Evolutionary conservation across 257 asterid species (phyloP).

Genomic region (Penstemon barbatus): DNA sequence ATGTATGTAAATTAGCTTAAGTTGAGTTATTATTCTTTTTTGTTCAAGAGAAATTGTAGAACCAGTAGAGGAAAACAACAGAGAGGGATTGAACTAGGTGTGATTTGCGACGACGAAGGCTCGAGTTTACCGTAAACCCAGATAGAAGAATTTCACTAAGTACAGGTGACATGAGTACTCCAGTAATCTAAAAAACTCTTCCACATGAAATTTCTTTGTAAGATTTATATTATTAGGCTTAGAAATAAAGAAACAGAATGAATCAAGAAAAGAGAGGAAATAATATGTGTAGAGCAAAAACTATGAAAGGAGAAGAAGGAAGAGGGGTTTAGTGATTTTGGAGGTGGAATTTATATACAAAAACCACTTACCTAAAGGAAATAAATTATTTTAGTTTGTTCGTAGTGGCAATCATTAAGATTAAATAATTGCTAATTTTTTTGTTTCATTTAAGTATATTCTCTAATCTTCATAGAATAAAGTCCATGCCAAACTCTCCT

Average conservation of each 20-base stretch:
- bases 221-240: neutral
- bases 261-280: neutral
- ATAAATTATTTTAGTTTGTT: conserved; percentile 19
- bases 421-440: conserved; percentile 23
- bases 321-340: conserved; percentile 33
- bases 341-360: conserved; percentile 39
- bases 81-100: conserved; percentile 57
- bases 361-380: conserved; percentile 19
- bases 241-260: neutral
- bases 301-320: conserved; percentile 3
- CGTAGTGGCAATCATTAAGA: conserved; percentile 34
- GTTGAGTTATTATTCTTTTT: neutral
- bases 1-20: neutral
- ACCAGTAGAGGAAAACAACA: conserved; percentile 58
- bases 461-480: neutral
- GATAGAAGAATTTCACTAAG: conserved; percentile 46
- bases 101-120: conserved; percentile 38
- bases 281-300: neutral
- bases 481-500: neutral
- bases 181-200: neutral
- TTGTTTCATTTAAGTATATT: conserved; percentile 2
- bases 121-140: conserved; percentile 42
- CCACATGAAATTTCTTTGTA: conserved; percentile 28
- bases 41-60: conserved; percentile 47
- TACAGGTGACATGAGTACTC: conserved; percentile 40